phyloP scores from a whole-genome alignment of 2,329 filamentous ascomycete genomes.

The Alternaria hordeiaustralica region DNA sequence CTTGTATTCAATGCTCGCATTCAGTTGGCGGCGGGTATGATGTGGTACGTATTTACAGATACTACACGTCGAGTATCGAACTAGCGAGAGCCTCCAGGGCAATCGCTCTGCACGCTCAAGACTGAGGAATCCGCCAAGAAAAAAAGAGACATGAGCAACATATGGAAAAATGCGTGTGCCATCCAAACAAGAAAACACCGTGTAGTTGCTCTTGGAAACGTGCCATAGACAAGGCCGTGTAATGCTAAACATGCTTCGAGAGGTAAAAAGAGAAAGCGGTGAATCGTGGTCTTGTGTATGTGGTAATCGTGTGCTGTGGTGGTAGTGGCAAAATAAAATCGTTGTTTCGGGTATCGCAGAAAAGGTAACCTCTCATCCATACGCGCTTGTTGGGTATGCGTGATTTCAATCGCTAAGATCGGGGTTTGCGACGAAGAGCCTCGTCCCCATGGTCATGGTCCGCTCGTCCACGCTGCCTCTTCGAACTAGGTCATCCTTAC shows the following conservation, averaged over 20 bases:
- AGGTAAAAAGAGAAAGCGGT: background rate
- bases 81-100: constrained; percentile 9
- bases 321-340: constrained; percentile 11
- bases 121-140: background rate
- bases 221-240: background rate
- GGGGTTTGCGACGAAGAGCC: constrained; percentile 86
- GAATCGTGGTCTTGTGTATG: constrained; percentile 1
- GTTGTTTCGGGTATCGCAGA: constrained; percentile 43
- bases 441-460: constrained; percentile 73
- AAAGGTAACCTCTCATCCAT: constrained; percentile 11
- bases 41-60: constrained; percentile 6
- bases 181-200: background rate
- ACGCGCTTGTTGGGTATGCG: constrained; percentile 19
- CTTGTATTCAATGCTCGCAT: constrained; percentile 6
- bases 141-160: background rate
- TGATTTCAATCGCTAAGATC: constrained; percentile 62
- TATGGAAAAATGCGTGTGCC: constrained; percentile 1
- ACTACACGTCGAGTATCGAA: background rate
- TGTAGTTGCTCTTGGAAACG: background rate
- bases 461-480: constrained; percentile 85
- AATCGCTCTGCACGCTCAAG: background rate
- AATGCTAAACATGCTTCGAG: background rate
- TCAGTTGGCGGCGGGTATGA: background rate
- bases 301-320: background rate
- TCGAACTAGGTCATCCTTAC: constrained; percentile 72